phyloP scores from a whole-genome alignment of 495 filamentous ascomycete species.

The Pyrenula aspistea region DNA sequence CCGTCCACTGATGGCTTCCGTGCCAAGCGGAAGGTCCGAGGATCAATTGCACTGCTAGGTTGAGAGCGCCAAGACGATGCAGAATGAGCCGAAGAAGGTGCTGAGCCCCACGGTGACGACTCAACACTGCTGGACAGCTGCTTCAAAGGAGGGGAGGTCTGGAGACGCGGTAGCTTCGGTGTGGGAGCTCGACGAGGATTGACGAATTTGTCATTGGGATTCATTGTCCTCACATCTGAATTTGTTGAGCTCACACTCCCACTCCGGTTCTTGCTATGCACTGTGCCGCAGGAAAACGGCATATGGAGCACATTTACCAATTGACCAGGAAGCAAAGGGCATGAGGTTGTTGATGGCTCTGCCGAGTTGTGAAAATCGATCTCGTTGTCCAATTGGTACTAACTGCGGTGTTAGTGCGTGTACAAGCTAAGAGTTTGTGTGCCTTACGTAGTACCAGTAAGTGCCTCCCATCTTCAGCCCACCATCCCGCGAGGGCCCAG shows the following conservation, averaged over 20 bases:
- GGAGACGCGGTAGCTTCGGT: constrained; percentile 28
- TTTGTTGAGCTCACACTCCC: constrained; percentile 24
- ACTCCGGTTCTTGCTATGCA: constrained; percentile 21
- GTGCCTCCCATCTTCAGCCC: constrained; percentile 85
- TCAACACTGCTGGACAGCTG: constrained; percentile 16
- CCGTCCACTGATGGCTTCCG: constrained; percentile 10
- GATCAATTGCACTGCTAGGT: constrained; percentile 19
- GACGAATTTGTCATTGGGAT: constrained; percentile 64
- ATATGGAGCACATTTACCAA: constrained; percentile 71
- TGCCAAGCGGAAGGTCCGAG: constrained; percentile 5
- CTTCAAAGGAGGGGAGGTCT: constrained; percentile 42
- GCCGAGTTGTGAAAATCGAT: constrained; percentile 60
- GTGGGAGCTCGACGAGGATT: constrained; percentile 47
- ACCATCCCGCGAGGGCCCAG: constrained; percentile 50
- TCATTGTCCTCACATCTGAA: constrained; percentile 55
- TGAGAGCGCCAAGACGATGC: constrained; percentile 17
- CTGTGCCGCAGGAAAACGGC: constrained; percentile 50
- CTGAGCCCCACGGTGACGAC: not conserved
- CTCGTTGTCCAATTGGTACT: constrained; percentile 73
- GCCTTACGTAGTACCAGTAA: constrained; percentile 85
- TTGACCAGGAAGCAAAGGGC: constrained; percentile 79
- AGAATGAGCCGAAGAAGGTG: not conserved
- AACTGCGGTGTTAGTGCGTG: constrained; percentile 10
- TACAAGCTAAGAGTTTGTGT: not conserved
- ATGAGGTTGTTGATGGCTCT: constrained; percentile 61